These are phyloP conservation scores for Jacaranda mimosifolia DNA, from an alignment of 257 asterid species.

Conservation along the genomic window DNA sequence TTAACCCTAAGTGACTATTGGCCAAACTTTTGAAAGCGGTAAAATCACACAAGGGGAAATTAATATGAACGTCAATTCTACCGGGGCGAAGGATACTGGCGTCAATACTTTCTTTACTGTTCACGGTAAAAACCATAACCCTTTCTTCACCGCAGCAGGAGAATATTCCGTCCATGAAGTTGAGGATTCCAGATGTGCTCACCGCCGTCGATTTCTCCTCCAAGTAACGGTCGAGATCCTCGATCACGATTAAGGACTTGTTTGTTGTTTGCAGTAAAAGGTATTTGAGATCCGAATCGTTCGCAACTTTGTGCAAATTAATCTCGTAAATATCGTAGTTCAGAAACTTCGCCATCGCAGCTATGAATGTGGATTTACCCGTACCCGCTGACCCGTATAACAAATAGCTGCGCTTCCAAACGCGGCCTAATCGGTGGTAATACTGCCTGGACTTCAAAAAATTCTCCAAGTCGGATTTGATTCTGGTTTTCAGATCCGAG, in stretches of 20 bases:
- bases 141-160: slow-evolving; percentile 92
- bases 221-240: slow-evolving; percentile 81
- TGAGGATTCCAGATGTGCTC: slow-evolving; percentile 72
- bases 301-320: slow-evolving; percentile 64
- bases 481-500: slow-evolving; percentile 75
- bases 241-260: slow-evolving; percentile 74
- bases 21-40: slow-evolving; percentile 75
- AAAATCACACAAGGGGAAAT: slow-evolving; percentile 86
- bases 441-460: slow-evolving; percentile 80
- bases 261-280: slow-evolving; percentile 75
- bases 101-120: slow-evolving; percentile 67
- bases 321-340: slow-evolving; percentile 81
- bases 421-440: slow-evolving; percentile 82
- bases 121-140: slow-evolving; percentile 81
- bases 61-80: slow-evolving; percentile 78
- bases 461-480: slow-evolving; percentile 76
- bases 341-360: slow-evolving; percentile 80
- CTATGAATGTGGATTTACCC: slow-evolving; percentile 82
- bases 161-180: slow-evolving; percentile 91
- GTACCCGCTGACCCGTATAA: slow-evolving; percentile 87
- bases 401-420: slow-evolving; percentile 92
- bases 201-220: slow-evolving; percentile 57
- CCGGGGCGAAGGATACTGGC: slow-evolving; percentile 83
- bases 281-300: slow-evolving; percentile 76
- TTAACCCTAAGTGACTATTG: slow-evolving; percentile 72